These are phyloP conservation scores for Oenanthe javanica DNA, from an alignment of 140 eudicot genomes.

Conservation along the genomic window DNA sequence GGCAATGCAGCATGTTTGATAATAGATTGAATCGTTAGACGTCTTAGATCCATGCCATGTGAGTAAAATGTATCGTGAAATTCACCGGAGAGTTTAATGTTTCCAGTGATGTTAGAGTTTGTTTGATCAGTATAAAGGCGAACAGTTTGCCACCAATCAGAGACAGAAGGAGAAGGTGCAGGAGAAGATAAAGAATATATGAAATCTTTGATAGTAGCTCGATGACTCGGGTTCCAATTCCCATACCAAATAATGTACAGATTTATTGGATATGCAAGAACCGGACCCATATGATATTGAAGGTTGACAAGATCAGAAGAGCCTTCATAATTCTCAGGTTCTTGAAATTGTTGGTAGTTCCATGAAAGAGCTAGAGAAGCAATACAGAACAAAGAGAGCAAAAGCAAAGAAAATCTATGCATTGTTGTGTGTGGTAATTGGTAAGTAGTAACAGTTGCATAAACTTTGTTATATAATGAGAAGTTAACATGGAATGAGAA, in stretches of 20 bases:
- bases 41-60: constrained; percentile 32
- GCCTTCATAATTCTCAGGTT: constrained; percentile 46
- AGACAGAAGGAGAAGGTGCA: constrained; percentile 41
- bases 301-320: constrained; percentile 46
- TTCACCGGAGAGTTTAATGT: constrained; percentile 32
- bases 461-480: constrained; percentile 16
- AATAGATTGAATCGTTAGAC: constrained; percentile 42
- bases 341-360: constrained; percentile 14
- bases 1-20: constrained; percentile 35
- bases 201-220: constrained; percentile 45
- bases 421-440: constrained; percentile 18
- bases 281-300: constrained; percentile 69
- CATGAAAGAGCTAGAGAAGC: constrained; percentile 17
- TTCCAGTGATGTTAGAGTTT: constrained; percentile 34
- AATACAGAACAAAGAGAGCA: constrained; percentile 14
- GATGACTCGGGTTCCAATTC: constrained; percentile 42
- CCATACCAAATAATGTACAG: constrained; percentile 69
- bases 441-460: constrained; percentile 4
- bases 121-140: constrained; percentile 54
- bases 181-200: constrained; percentile 40
- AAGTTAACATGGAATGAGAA: neutral
- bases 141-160: constrained; percentile 51
- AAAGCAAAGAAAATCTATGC: constrained; percentile 13
- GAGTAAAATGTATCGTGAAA: constrained; percentile 38
- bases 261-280: constrained; percentile 43